Conservation (phyloP, 108 stramenopile species). For the Nitzschia sp. region DNA sequence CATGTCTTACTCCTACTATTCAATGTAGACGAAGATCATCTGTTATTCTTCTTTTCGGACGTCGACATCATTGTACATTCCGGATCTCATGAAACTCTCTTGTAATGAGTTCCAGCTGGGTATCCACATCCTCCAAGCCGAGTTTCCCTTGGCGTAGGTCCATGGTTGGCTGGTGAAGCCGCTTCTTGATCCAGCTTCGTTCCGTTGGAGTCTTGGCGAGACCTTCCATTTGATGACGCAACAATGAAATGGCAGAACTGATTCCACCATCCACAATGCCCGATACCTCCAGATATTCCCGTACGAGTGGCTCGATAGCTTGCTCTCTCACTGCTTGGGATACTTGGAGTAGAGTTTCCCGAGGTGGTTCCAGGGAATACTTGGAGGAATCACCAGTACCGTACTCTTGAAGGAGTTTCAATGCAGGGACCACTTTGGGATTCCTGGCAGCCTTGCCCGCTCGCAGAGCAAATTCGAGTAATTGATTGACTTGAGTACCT, state of each 20-base stretch:
- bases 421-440: slow-evolving; percentile 47
- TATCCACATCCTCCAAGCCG: not conserved
- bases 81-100: not conserved
- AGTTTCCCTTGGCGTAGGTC: slow-evolving; percentile 31
- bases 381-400: slow-evolving; percentile 61
- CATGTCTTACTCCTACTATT: not conserved
- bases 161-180: slow-evolving; percentile 57
- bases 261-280: slow-evolving; percentile 27
- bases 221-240: slow-evolving; percentile 19
- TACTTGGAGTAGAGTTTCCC: slow-evolving; percentile 24
- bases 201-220: slow-evolving; percentile 15
- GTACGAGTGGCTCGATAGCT: slow-evolving; percentile 47
- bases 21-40: not conserved
- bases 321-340: slow-evolving; percentile 41
- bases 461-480: slow-evolving; percentile 63
- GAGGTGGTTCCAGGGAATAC: slow-evolving; percentile 27
- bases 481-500: not conserved
- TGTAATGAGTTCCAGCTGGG: not conserved
- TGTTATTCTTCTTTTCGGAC: not conserved
- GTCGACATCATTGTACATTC: not conserved
- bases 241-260: slow-evolving; percentile 23
- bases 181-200: slow-evolving; percentile 28
- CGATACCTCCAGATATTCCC: slow-evolving; percentile 26
- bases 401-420: slow-evolving; percentile 46
- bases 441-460: slow-evolving; percentile 78